phyloP scores from a whole-genome alignment of 2,329 filamentous ascomycete genomes.

The Helotiales sp. region DNA sequence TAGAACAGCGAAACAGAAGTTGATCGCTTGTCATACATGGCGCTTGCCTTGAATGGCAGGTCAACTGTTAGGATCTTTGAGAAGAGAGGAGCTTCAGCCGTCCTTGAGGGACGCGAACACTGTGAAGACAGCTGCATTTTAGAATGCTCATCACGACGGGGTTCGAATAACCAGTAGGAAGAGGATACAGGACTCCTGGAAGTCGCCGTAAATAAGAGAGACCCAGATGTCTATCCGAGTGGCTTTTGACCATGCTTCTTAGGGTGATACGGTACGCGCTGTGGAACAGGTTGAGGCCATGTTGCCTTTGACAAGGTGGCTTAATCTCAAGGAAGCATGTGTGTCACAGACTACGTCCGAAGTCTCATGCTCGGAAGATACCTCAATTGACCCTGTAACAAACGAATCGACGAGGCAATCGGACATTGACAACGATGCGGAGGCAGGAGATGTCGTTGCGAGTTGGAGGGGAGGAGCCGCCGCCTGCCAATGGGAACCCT shows the following conservation, averaged over 20 bases:
- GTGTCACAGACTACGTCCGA: background rate
- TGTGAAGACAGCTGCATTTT: too few species aligned
- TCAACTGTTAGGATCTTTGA: background rate
- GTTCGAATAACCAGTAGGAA: background rate
- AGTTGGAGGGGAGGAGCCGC: too few species aligned
- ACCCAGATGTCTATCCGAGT: background rate
- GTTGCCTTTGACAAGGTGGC: background rate
- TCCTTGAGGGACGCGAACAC: background rate
- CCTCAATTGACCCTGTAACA: too few species aligned
- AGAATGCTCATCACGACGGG: background rate
- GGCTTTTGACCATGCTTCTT: slow-evolving; percentile 3
- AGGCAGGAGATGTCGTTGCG: too few species aligned
- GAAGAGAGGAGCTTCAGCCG: background rate
- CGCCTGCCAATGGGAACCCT: too few species aligned
- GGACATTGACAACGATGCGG: too few species aligned
- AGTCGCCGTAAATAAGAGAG: background rate
- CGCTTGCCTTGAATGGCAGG: background rate
- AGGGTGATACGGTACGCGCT: background rate
- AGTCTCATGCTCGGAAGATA: background rate
- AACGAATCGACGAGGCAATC: too few species aligned
- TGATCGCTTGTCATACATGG: background rate
- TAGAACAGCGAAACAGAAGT: background rate
- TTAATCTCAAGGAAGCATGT: background rate
- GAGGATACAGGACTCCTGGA: background rate
- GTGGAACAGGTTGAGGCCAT: background rate